Evolutionary conservation across 768 basidiomycete genomes (phyloP), one percentile per base, ranked within the genome.

Genomic region (Hericium alpestre): DNA sequence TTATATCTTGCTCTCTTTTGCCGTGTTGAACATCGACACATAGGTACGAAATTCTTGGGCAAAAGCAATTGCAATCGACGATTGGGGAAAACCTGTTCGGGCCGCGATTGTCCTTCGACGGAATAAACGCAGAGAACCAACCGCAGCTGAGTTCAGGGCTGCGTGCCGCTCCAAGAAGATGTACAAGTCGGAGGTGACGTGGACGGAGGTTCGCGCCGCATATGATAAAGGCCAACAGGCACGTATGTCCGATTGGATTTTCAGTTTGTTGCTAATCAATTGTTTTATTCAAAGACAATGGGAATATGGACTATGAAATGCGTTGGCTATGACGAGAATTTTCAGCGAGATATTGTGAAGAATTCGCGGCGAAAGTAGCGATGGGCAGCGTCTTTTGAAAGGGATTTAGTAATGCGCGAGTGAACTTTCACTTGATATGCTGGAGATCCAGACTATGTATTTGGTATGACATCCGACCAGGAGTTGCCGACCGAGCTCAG

Each of bases 401-500:
- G n/a, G 43, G n/a, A 11, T 20, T 7, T 18, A n/a, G 0, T 4
- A 3, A n/a, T 46, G 43, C 18, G 10, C 18, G 43, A n/a, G 43
- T 18, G 43, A 46, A 46, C 3, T 18, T 18, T 9, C n/a, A 20
- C 43, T 9, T 18, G 43, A 46, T 8, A 15, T 3, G 43, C 7
- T 20, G 43, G 16, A 20, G 13, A n/a, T 20, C 12, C 8, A 15
- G 20, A 46, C 15, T n/a, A 20, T 10, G 2, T n/a, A 18, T 20
- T 20, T n/a, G 43, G 16, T 38, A 53, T 2, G 60, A 38, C 54
- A 62, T 60, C 25, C 56, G 22, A 38, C 55, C 53, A 2, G 60
- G 51, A 15, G 4, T 1, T 49, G 23, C 5, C 38, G 23, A 27
- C 16, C 22, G 16, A 56, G 13, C 11, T 23, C 51, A 53, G 64